Conservation (phyloP, 75 land plant genomes). For the Cupressus sempervirens region DNA sequence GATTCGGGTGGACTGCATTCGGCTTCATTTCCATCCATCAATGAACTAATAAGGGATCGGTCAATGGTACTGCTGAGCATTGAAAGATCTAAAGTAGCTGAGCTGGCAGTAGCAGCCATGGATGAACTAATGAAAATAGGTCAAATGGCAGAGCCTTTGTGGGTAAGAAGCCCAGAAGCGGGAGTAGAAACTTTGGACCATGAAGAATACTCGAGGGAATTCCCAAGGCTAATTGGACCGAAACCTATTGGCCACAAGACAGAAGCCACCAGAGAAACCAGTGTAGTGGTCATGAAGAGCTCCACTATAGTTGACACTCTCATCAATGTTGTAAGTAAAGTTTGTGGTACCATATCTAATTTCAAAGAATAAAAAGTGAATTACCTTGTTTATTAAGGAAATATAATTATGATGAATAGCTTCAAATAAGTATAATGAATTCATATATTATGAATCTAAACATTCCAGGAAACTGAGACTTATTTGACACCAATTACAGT, state of each 20-base stretch:
- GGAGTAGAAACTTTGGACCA: conserved; percentile 64
- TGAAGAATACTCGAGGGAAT: conserved; percentile 60
- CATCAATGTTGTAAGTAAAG: conserved; percentile 58
- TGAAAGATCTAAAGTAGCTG: conserved; percentile 59
- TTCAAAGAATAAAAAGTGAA: background rate
- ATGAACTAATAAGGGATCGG: conserved; percentile 2
- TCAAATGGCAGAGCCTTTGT: conserved; percentile 51
- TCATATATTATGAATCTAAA: no score
- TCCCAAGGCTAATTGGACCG: conserved; percentile 23
- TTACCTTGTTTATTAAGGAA: no score
- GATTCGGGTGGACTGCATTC: conserved; percentile 8
- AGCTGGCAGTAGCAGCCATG: conserved; percentile 46
- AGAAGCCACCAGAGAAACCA: conserved; percentile 75
- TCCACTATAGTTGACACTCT: conserved; percentile 51
- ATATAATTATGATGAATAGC: no score
- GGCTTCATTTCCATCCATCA: background rate
- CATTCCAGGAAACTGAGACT: no score
- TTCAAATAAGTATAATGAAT: no score
- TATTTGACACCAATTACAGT: no score
- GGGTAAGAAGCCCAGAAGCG: conserved; percentile 54
- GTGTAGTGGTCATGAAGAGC: conserved; percentile 56
- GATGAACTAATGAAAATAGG: conserved; percentile 67
- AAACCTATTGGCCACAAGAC: conserved; percentile 28
- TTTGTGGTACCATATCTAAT: background rate
- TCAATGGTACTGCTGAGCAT: conserved; percentile 33